These are phyloP conservation scores for cucumber (Cucumis sativus) DNA, from an alignment of 306 rosid genomes.

Conservation along the genomic window Cucumber_9930_V3 NC_026656.2:7622001-7622500, in stretches of 20 bases:
- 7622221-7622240: constrained; percentile 90
- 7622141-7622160: neutral
- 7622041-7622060: neutral
- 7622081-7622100: too few relatives aligned
- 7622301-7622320: constrained; percentile 98
- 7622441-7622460: constrained; percentile 69
- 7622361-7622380: neutral
- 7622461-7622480: constrained; percentile 64
- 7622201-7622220: constrained; percentile 52
- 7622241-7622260: constrained; percentile 92
- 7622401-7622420: neutral
- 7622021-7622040: neutral
- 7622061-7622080: too few relatives aligned
- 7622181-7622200: constrained; percentile 73
- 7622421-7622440: constrained; percentile 2
- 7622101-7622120: too few relatives aligned
- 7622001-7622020: neutral
- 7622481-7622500: constrained; percentile 82
- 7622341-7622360: constrained; percentile 91
- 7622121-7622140: too few relatives aligned
- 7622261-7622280: constrained; percentile 92
- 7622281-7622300: constrained; percentile 82
- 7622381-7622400: neutral
- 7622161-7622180: constrained; percentile 33
- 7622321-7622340: constrained; percentile 97